Percentiles rank a stretch among this genome's conserved stretches.
These are phyloP conservation scores for Podaxis rugospora DNA, from an alignment of 768 basidiomycete species.

Conservation along the genomic window DNA sequence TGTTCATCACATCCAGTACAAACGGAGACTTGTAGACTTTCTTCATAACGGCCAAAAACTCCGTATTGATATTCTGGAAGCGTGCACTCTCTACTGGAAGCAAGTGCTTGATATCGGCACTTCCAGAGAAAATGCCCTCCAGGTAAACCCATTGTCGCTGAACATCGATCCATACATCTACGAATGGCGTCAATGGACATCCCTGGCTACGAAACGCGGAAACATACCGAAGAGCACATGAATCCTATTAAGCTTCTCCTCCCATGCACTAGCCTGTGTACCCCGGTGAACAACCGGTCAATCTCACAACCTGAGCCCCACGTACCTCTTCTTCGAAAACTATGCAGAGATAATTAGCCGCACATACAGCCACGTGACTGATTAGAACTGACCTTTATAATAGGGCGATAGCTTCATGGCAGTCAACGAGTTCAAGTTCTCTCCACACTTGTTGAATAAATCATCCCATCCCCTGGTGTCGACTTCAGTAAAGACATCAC, in stretches of 20 bases:
- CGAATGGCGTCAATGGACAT: conserved; percentile 8
- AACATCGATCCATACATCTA: conserved; percentile 99
- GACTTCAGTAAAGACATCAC: conserved; percentile 3
- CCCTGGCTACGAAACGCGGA: not conserved
- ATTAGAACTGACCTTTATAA: conserved; percentile 69
- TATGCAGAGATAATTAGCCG: conserved; percentile 20
- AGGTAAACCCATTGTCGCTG: conserved; percentile 99
- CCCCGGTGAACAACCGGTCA: conserved; percentile 10
- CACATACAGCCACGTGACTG: not conserved
- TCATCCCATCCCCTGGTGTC: conserved; percentile 87
- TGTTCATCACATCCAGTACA: conserved; percentile 94
- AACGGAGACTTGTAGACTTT: conserved; percentile 99
- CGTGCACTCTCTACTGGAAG: conserved; percentile 96
- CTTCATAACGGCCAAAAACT: conserved; percentile 98
- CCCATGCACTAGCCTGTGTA: conserved; percentile 80
- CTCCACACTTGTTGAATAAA: conserved; percentile 93
- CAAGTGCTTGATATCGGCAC: conserved; percentile 98
- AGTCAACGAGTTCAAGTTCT: conserved; percentile 91
- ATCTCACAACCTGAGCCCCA: not conserved
- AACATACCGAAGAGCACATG: conserved; percentile 89
- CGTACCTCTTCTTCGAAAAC: conserved; percentile 86
- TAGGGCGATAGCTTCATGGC: conserved; percentile 99
- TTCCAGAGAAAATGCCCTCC: conserved; percentile 99
- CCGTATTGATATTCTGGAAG: conserved; percentile 97
- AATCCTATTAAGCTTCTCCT: conserved; percentile 93